A percentile compares a stretch with the other conserved stretches of the same genome.
Evolutionary conservation across 371 early-diverging fungal genomes (phyloP).

Genomic region (Batkoa obscura): DNA sequence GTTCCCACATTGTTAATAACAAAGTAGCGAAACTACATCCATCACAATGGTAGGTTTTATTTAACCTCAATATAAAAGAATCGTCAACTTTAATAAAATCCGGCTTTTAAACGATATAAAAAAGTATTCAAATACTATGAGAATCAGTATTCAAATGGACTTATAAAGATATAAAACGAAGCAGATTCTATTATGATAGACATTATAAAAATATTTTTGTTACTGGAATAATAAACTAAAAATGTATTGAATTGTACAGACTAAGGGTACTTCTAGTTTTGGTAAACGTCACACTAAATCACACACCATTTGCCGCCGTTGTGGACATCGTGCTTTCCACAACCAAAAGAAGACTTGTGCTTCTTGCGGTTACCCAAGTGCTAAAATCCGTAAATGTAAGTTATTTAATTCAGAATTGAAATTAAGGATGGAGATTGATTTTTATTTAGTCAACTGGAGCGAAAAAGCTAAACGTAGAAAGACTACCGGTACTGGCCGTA

Average conservation of each 20-base stretch:
- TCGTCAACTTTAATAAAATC: no score
- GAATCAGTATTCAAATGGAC: no score
- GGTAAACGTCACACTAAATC: slow-evolving; percentile 99
- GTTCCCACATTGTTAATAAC: no score
- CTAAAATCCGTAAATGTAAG: slow-evolving; percentile 91
- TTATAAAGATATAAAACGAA: no score
- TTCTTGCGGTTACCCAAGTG: slow-evolving; percentile 97
- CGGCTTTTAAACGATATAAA: no score
- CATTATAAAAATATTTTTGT: no score
- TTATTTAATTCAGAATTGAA: slow-evolving; percentile 8
- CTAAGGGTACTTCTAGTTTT: slow-evolving; percentile 99
- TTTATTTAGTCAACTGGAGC: slow-evolving; percentile 68
- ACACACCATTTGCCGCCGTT: slow-evolving; percentile 96
- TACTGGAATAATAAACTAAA: no score
- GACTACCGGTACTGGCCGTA: slow-evolving; percentile 98
- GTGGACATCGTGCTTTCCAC: slow-evolving; percentile 97
- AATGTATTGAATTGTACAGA: slow-evolving; percentile 22
- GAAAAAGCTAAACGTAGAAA: slow-evolving; percentile 94
- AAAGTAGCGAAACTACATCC: no score
- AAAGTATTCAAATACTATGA: no score
- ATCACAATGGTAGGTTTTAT: no score
- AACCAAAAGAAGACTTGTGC: slow-evolving; percentile 99
- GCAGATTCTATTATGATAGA: no score
- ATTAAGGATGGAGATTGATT: background rate
- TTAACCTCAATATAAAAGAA: no score